phyloP scores from a whole-genome alignment of 371 early-diverging fungal genomes.

The Nematocida homosporus region DNA sequence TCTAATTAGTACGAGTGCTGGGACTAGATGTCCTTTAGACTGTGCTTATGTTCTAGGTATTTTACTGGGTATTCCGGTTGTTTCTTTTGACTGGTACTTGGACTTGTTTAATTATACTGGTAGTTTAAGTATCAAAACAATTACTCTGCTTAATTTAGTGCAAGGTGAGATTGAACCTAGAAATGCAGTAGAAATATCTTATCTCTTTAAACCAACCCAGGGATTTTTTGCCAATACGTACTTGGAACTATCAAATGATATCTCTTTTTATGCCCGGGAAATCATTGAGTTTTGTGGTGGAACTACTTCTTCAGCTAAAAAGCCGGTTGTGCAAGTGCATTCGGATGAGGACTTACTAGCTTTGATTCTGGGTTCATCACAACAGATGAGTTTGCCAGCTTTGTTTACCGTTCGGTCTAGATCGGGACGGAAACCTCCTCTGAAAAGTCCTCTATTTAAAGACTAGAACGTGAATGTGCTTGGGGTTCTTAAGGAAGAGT shows the following conservation, averaged over 20 bases:
- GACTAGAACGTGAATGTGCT: conserved; percentile 24
- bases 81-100: conserved; percentile 12
- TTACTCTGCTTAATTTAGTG: conserved; percentile 5
- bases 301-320: neutral
- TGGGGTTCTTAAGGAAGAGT: conserved; percentile 27
- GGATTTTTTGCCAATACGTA: neutral
- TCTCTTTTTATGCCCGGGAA: neutral
- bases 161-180: neutral
- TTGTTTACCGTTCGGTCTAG: no score
- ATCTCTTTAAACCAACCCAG: neutral
- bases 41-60: neutral
- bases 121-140: neutral
- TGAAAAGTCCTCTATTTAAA: conserved; percentile 2
- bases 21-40: neutral
- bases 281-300: neutral
- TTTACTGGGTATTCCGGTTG: neutral
- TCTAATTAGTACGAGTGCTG: neutral
- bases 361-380: no score
- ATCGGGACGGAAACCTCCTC: neutral
- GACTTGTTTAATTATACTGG: neutral
- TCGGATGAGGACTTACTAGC: no score
- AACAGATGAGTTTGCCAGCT: no score
- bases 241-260: neutral
- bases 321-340: neutral
- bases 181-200: neutral